Base-by-base conservation (phyloP, 495 filamentous ascomycete genomes). In the Penicillium lagena region DNA sequence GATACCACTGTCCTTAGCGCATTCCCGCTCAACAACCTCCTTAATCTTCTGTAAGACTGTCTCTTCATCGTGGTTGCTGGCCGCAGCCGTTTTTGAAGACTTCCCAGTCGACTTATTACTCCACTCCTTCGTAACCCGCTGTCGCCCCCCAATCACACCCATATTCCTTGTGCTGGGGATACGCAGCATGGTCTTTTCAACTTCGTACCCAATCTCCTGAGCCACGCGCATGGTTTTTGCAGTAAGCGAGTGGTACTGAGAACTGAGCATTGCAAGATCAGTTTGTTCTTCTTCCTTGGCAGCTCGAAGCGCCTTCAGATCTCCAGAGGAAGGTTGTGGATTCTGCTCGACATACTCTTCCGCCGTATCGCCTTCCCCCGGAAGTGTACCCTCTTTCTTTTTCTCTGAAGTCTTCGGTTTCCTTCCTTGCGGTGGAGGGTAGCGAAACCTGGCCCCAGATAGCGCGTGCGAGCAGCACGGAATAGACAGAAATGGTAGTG, bases 401-500 rank as follows among this genome's bases (percentile, higher is more conserved):
- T 29, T 28, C 12, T 46, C 34, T 1, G 11, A 29, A 4, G 27
- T 30, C 13, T 46, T 49, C 9, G 2, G 32, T 2, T 34, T 13
- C 43, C 17, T 40, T 37, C 31, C 53, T 52, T 22, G 2, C 1
- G 77, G 74, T 17, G 79, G 68, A 6, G 85, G 81, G 36, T 85
- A 87, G 1, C 89, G 80, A 52, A 81, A 89, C 35, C 76, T 68
- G 9, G 75, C 70, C 1, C 94, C 93, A 4, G 81, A 79, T 0
- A 98, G 80, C 29, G 87, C 73, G 67, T 95, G 89, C 29, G 89
- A 94, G 68, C 93, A 98, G 67, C 93, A 98, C 2, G 93, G 93
- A 33, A 97, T 95, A 40, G 83, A 82, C 27, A 98, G 78, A 54
- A 96, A 98, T 0, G 90, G 86, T 4, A 64, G 40, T 2, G 64